A percentile compares a stretch with the other conserved stretches of the same genome.
These are phyloP conservation scores for Apiotrichum brassicae DNA, from an alignment of 1,284 basidiomycete species.

Conservation along the genomic window DNA sequence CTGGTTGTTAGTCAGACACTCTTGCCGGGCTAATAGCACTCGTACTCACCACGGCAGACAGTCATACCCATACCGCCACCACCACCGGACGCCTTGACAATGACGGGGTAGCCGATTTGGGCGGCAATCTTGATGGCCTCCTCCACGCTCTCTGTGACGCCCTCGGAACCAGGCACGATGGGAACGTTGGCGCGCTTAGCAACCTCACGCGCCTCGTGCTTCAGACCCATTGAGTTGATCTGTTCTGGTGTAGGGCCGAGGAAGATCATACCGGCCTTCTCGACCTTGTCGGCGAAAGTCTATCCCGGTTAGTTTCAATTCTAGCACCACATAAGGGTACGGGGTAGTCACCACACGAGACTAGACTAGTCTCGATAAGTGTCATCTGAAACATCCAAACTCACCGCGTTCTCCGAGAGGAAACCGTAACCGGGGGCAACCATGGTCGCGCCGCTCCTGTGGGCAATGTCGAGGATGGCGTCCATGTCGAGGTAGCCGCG, in stretches of 20 bases:
- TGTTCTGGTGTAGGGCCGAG: conserved; percentile 56
- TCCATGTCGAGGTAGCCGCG: conserved; percentile 50
- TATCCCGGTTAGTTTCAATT: neutral
- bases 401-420: conserved; percentile 57
- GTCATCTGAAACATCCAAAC: neutral
- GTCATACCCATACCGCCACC: conserved; percentile 67
- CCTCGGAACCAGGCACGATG: conserved; percentile 56
- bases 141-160: conserved; percentile 47
- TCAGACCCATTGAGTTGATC: conserved; percentile 58
- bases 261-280: conserved; percentile 55
- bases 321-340: no score
- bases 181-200: conserved; percentile 54
- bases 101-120: conserved; percentile 54
- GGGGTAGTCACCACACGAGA: no score
- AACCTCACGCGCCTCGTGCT: conserved; percentile 56
- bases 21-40: conserved; percentile 22
- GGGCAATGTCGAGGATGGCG: conserved; percentile 51
- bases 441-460: conserved; percentile 50
- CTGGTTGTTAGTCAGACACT: conserved; percentile 23
- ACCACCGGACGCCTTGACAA: conserved; percentile 59
- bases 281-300: conserved; percentile 53
- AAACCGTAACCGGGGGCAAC: conserved; percentile 64
- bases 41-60: conserved; percentile 53
- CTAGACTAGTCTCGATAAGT: no score
- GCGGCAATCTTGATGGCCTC: conserved; percentile 50